These are phyloP conservation scores for Calvatia gigantea DNA, from an alignment of 768 basidiomycete species.

Conservation along the genomic window DNA sequence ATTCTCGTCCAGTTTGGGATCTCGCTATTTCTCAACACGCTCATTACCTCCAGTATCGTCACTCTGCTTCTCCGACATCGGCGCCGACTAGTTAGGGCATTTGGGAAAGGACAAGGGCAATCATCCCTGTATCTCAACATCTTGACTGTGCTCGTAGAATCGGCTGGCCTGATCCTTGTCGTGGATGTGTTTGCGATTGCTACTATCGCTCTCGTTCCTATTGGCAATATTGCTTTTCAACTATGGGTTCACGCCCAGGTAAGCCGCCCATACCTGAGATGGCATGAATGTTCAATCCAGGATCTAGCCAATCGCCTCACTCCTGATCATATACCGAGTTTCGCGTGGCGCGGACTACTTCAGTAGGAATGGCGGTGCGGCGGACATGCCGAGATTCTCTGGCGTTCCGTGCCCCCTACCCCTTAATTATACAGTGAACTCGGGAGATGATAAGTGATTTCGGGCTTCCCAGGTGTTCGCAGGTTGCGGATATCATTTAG, in stretches of 20 bases:
- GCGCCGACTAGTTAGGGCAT: neutral
- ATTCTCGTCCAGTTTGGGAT: constrained; percentile 1
- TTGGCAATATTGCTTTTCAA: neutral
- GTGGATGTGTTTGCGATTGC: neutral
- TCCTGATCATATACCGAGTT: neutral
- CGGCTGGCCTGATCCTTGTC: neutral
- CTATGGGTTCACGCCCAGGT: neutral
- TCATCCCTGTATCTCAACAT: neutral
- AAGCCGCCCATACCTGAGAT: neutral
- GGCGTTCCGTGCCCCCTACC: neutral
- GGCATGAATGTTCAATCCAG: neutral
- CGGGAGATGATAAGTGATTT: no score
- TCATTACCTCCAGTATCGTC: neutral
- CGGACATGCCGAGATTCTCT: neutral
- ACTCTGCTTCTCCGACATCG: neutral
- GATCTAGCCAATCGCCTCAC: neutral
- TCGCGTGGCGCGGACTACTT: neutral
- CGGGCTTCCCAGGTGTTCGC: no score
- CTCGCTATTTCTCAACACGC: neutral
- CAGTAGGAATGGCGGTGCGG: neutral
- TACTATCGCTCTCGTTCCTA: neutral
- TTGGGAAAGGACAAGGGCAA: neutral
- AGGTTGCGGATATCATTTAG: no score
- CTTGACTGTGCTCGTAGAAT: neutral
- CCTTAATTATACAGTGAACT: no score